A percentile compares a stretch with the other conserved stretches of the same genome.
Conservation (phyloP, 78 protist genomes). For the Dictyostelium firmibasis region DNA sequence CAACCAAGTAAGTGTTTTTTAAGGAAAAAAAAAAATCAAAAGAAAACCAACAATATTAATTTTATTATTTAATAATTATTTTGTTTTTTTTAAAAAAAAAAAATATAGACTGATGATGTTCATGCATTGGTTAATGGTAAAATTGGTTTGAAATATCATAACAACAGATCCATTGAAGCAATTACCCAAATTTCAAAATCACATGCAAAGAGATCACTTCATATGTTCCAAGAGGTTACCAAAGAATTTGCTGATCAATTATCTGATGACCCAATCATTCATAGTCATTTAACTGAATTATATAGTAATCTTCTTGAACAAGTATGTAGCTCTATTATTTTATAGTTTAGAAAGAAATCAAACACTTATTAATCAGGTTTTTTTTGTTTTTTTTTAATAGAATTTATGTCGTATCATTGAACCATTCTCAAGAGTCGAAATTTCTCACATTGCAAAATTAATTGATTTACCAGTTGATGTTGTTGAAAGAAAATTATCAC, state of each 20-base stretch:
- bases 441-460: slow-evolving; percentile 89
- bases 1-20: slow-evolving; percentile 16
- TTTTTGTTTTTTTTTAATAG: neutral
- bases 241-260: slow-evolving; percentile 62
- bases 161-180: slow-evolving; percentile 87
- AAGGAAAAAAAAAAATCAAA: neutral
- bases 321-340: neutral
- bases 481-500: slow-evolving; percentile 94
- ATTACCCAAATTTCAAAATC: slow-evolving; percentile 92
- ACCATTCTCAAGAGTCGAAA: slow-evolving; percentile 96
- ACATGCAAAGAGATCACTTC: slow-evolving; percentile 82
- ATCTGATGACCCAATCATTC: slow-evolving; percentile 74
- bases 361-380: too few relatives aligned
- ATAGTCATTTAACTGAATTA: slow-evolving; percentile 82
- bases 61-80: neutral
- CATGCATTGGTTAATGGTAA: slow-evolving; percentile 89
- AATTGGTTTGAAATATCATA: slow-evolving; percentile 86
- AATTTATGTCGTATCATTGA: slow-evolving; percentile 94
- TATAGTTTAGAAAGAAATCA: too few relatives aligned
- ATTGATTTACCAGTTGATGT: slow-evolving; percentile 85
- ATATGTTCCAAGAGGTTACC: slow-evolving; percentile 79
- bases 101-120: slow-evolving; percentile 90
- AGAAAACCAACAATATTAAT: neutral
- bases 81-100: too few relatives aligned
- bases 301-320: slow-evolving; percentile 94